A percentile compares a stretch with the other conserved stretches of the same genome.
Conservation (phyloP, 345 rosid species). For the Clarkia xantiana region DNA sequence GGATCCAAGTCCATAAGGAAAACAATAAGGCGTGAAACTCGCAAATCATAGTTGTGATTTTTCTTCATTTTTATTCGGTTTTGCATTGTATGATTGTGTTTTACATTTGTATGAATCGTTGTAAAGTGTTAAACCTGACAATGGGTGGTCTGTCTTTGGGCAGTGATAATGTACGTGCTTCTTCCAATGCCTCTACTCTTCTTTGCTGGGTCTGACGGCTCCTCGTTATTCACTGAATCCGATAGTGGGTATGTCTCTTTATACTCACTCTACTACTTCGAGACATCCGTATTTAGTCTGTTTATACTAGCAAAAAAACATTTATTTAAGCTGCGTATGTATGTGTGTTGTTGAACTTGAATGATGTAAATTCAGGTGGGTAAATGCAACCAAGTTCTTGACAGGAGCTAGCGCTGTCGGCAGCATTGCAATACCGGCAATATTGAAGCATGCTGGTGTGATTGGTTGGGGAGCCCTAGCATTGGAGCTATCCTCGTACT, state of each 20-base stretch:
- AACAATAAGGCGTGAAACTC: too few relatives aligned
- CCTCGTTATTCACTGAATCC: constrained; percentile 51
- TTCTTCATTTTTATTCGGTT: too few relatives aligned
- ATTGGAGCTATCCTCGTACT: constrained; percentile 68
- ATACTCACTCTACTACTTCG: not conserved
- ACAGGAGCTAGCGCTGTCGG: constrained; percentile 85
- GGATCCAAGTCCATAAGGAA: too few relatives aligned
- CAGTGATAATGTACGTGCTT: constrained; percentile 85
- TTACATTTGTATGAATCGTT: too few relatives aligned
- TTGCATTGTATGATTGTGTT: too few relatives aligned
- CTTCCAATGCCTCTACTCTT: constrained; percentile 93
- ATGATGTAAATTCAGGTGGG: constrained; percentile 47
- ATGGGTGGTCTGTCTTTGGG: constrained; percentile 5
- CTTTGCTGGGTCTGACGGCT: constrained; percentile 62
- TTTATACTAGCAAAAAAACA: not conserved
- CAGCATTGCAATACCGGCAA: constrained; percentile 85
- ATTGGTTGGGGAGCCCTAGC: constrained; percentile 92
- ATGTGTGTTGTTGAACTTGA: too few relatives aligned
- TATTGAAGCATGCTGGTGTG: constrained; percentile 79
- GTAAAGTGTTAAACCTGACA: not conserved
- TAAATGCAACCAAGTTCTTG: constrained; percentile 77
- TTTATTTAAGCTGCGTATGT: not conserved
- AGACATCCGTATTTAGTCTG: not conserved
- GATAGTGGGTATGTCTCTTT: constrained; percentile 29
- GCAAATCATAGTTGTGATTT: too few relatives aligned